Conservation (phyloP, 108 stramenopile genomes). For the Parietichytrium sp. region DNA sequence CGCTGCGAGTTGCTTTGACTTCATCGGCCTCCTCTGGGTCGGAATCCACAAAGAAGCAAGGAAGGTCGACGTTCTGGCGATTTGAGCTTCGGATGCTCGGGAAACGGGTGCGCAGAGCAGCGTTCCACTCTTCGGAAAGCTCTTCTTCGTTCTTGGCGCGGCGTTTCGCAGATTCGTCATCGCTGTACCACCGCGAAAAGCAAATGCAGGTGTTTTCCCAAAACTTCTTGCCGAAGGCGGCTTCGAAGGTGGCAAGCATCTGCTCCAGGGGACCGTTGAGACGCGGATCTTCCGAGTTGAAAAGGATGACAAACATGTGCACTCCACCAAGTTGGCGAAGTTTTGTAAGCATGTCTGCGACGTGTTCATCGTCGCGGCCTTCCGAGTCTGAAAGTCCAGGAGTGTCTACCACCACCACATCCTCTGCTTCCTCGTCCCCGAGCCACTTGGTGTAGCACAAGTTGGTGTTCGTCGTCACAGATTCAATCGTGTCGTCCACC, state of each 20-base stretch:
- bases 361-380: not conserved
- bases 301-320: not conserved
- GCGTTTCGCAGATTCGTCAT: not conserved
- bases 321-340: not conserved
- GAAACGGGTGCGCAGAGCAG: not conserved
- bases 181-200: not conserved
- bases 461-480: not conserved
- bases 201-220: not conserved
- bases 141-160: not conserved
- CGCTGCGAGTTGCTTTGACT: not conserved
- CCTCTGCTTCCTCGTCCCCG: not conserved
- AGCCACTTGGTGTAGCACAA: not conserved
- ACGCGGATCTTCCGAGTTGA: constrained; percentile 19
- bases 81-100: not conserved
- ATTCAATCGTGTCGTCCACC: not conserved
- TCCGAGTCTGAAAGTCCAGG: not conserved
- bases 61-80: not conserved
- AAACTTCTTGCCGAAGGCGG: not conserved
- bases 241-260: not conserved
- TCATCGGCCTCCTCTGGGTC: not conserved
- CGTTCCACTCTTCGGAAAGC: not conserved
- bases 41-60: not conserved
- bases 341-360: not conserved
- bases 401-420: not conserved
- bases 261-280: not conserved